phyloP scores from a whole-genome alignment of 768 basidiomycete species.

The Mycena epipterygia region DNA sequence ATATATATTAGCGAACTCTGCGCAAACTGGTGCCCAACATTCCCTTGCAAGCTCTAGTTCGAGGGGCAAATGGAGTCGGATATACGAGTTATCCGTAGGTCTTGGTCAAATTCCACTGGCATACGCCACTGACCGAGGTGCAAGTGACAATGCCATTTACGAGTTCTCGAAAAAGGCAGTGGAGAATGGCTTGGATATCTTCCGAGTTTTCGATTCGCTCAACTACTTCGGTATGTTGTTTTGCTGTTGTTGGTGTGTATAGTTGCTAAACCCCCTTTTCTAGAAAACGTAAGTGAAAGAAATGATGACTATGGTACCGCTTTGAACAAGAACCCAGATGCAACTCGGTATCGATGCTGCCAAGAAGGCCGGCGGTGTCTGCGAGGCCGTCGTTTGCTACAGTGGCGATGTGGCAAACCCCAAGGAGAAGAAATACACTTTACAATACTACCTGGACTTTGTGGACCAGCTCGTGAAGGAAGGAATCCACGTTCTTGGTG shows the following conservation, averaged over 20 bases:
- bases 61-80: slow-evolving; percentile 99
- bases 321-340: slow-evolving; percentile 68
- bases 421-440: slow-evolving; percentile 96
- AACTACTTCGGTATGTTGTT: slow-evolving; percentile 91
- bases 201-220: slow-evolving; percentile 98
- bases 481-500: slow-evolving; percentile 96
- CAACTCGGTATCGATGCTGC: slow-evolving; percentile 98
- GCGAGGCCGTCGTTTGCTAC: slow-evolving; percentile 98
- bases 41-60: slow-evolving; percentile 97
- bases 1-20: slow-evolving; percentile 76
- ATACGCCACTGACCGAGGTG: slow-evolving; percentile 31
- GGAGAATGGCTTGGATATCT: slow-evolving; percentile 99
- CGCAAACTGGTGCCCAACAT: slow-evolving; percentile 98
- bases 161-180: slow-evolving; percentile 99
- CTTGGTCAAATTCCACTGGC: background rate
- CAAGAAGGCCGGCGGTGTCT: slow-evolving; percentile 99
- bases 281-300: slow-evolving; percentile 77
- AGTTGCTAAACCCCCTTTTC: slow-evolving; percentile 17
- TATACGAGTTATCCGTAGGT: slow-evolving; percentile 98
- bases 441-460: slow-evolving; percentile 97
- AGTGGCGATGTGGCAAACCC: slow-evolving; percentile 96
- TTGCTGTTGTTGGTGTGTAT: slow-evolving; percentile 11
- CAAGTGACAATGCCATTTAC: slow-evolving; percentile 97
- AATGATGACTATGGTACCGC: background rate
- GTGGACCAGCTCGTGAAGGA: slow-evolving; percentile 92